These are phyloP conservation scores for Lodderomyces beijingensis DNA, from an alignment of 1,139 yeast species.

Conservation along the genomic window DNA sequence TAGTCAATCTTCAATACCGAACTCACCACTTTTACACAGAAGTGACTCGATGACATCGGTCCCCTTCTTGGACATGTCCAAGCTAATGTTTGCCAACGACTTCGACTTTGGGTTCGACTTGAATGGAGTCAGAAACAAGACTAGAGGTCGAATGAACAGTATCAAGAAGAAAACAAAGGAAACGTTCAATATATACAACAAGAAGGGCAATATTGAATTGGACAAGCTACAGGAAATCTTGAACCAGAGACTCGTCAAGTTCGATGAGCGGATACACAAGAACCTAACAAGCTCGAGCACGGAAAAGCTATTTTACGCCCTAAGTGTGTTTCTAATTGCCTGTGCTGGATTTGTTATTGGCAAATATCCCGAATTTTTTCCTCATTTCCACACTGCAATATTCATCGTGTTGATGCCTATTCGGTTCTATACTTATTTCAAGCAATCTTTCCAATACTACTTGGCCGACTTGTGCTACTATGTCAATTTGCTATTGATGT, in stretches of 20 bases:
- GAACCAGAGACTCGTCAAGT: constrained; percentile 41
- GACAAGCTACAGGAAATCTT: constrained; percentile 31
- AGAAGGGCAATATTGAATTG: constrained; percentile 21
- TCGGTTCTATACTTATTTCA: constrained; percentile 77
- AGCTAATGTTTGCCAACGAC: constrained; percentile 35
- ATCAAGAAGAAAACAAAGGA: constrained; percentile 37
- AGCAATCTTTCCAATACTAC: constrained; percentile 75
- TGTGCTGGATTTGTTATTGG: constrained; percentile 76
- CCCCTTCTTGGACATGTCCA: constrained; percentile 35
- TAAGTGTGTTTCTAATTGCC: constrained; percentile 66
- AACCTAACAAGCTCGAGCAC: constrained; percentile 55
- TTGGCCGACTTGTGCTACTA: constrained; percentile 93
- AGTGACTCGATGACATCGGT: constrained; percentile 33
- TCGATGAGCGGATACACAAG: constrained; percentile 54
- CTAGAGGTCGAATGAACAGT: constrained; percentile 29
- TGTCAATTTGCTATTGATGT: constrained; percentile 66
- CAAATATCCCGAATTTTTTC: constrained; percentile 70
- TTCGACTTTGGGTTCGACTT: constrained; percentile 43
- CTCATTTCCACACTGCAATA: constrained; percentile 64
- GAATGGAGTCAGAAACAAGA: constrained; percentile 33
- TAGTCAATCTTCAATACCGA: constrained; percentile 6
- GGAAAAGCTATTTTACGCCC: constrained; percentile 79
- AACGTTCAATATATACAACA: constrained; percentile 20
- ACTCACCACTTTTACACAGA: constrained; percentile 15
- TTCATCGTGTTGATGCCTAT: constrained; percentile 73